Evolutionary conservation across 192 early-diverging fungal genomes (phyloP).

Genomic region (Linnemannia hyalina): DNA sequence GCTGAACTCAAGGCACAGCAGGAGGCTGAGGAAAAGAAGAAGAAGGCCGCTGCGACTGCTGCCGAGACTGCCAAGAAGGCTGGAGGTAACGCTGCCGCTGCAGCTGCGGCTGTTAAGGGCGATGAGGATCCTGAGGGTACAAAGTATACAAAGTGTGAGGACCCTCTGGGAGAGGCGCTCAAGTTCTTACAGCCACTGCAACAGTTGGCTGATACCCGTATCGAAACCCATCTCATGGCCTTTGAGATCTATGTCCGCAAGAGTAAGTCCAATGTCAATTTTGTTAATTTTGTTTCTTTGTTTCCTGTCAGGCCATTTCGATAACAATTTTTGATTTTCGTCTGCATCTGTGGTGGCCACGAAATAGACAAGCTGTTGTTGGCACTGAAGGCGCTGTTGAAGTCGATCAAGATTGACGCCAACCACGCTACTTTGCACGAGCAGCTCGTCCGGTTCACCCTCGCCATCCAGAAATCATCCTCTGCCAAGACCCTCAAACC

Average conservation of each 20-base stretch:
- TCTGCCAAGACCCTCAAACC: slow-evolving; percentile 2
- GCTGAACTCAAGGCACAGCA: slow-evolving; percentile 72
- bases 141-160: slow-evolving; percentile 69
- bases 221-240: slow-evolving; percentile 74
- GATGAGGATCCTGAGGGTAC: slow-evolving; percentile 80
- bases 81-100: neutral
- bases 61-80: slow-evolving; percentile 59
- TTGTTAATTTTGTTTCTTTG: neutral
- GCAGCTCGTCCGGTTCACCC: slow-evolving; percentile 56
- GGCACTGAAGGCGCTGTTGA: slow-evolving; percentile 69
- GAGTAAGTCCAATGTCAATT: slow-evolving; percentile 36
- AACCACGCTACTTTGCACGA: slow-evolving; percentile 51
- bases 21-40: slow-evolving; percentile 60
- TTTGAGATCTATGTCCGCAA: slow-evolving; percentile 75
- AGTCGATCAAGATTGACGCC: slow-evolving; percentile 58
- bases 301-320: neutral
- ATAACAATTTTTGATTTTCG: neutral
- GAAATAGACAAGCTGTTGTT: slow-evolving; percentile 71
- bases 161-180: slow-evolving; percentile 78
- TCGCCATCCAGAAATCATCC: slow-evolving; percentile 41
- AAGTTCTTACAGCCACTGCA: slow-evolving; percentile 80
- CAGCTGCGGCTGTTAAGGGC: slow-evolving; percentile 22
- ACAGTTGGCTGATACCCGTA: slow-evolving; percentile 59
- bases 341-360: neutral
- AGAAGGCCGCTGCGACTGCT: slow-evolving; percentile 30